A percentile compares a stretch with the other conserved stretches of the same genome.
phyloP scores from a whole-genome alignment of 192 early-diverging fungal genomes.

The Coemansia sp. region DNA sequence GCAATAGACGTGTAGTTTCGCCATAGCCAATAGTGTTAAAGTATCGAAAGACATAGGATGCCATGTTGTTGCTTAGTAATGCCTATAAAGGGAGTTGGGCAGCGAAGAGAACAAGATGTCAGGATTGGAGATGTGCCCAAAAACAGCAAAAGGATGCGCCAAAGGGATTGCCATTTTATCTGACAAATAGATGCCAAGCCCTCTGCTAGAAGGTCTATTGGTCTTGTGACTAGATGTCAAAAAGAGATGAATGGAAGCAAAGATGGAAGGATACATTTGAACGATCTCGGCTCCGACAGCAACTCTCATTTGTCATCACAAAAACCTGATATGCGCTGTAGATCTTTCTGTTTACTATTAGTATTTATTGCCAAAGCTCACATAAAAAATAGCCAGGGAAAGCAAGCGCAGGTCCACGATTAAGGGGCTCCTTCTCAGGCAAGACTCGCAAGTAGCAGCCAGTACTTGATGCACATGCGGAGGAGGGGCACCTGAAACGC shows the following conservation, averaged over 20 bases:
- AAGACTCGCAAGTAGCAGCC: neutral
- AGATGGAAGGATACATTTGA: neutral
- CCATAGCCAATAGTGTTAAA: conserved; percentile 22
- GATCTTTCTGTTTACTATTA: neutral
- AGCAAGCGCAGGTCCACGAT: neutral
- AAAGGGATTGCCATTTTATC: neutral
- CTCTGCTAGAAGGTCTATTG: neutral
- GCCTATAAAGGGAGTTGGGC: neutral
- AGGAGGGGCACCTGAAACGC: neutral
- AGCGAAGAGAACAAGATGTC: neutral
- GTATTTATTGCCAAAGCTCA: too few species aligned
- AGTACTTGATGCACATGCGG: neutral
- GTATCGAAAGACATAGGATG: conserved; percentile 36
- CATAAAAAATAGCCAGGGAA: neutral
- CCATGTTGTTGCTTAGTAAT: neutral
- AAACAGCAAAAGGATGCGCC: neutral
- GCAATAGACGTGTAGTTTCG: conserved; percentile 33
- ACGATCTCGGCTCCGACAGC: neutral
- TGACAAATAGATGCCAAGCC: neutral
- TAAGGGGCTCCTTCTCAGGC: neutral
- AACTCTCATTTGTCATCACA: neutral
- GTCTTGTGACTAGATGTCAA: neutral
- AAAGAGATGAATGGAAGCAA: neutral
- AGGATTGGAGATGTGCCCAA: neutral
- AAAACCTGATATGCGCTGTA: neutral